Percentiles rank a stretch among this genome's conserved stretches.
phyloP scores from a whole-genome alignment of 1,284 basidiomycete genomes.

The Leccinum variabile region DNA sequence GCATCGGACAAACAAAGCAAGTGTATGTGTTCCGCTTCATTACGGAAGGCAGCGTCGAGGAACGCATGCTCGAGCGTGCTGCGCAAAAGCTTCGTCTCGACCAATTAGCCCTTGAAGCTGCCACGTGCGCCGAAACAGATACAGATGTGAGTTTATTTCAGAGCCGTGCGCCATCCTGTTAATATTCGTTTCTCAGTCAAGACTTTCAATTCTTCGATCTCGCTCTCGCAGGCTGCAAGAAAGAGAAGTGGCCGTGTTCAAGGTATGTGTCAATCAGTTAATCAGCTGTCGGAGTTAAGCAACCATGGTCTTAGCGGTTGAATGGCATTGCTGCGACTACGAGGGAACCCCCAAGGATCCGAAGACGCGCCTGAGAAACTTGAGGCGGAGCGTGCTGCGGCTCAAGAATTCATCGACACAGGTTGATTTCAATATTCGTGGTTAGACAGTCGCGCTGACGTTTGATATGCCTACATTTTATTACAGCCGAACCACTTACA shows the following conservation, averaged over 20 bases:
- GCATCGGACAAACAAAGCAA: slow-evolving; percentile 98
- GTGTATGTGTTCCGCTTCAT: slow-evolving; percentile 99
- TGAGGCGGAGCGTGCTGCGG: slow-evolving; percentile 77
- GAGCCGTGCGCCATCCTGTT: background rate
- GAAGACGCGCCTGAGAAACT: slow-evolving; percentile 84
- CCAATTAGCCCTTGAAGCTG: slow-evolving; percentile 83
- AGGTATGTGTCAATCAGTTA: slow-evolving; percentile 43
- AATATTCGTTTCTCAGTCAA: slow-evolving; percentile 52
- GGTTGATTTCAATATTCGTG: slow-evolving; percentile 41
- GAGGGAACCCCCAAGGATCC: slow-evolving; percentile 65
- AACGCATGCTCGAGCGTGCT: slow-evolving; percentile 94
- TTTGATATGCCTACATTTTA: background rate
- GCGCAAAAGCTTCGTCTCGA: slow-evolving; percentile 96
- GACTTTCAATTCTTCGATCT: slow-evolving; percentile 99
- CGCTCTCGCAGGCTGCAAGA: slow-evolving; percentile 62
- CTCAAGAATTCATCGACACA: slow-evolving; percentile 86
- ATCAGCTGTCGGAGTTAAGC: background rate
- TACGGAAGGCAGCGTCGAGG: slow-evolving; percentile 95
- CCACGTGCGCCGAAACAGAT: slow-evolving; percentile 91
- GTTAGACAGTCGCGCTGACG: background rate
- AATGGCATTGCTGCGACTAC: slow-evolving; percentile 76
- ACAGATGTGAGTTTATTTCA: slow-evolving; percentile 56
- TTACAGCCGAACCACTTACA: slow-evolving; percentile 78
- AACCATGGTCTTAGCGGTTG: slow-evolving; percentile 43
- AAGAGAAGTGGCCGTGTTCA: slow-evolving; percentile 81